A percentile compares a stretch with the other conserved stretches of the same genome.
These are phyloP conservation scores for Pleurotus cornucopiae DNA, from an alignment of 768 basidiomycete species.

Conservation along the genomic window DNA sequence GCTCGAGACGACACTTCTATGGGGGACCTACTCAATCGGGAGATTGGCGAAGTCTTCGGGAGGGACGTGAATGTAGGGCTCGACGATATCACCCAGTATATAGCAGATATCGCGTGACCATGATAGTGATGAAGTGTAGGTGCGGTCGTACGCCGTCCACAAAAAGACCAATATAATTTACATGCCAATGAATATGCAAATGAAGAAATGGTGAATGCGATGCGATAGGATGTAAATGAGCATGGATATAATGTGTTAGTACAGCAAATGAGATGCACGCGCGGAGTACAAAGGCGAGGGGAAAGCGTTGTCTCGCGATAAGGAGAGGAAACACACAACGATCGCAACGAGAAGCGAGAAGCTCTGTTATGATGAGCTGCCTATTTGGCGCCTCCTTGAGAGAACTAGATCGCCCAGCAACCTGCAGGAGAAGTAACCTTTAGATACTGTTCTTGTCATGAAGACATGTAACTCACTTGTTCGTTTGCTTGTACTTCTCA, in stretches of 20 bases:
- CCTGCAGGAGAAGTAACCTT: conserved; percentile 28
- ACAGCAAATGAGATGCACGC: neutral
- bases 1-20: conserved; percentile 60
- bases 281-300: too few relatives aligned
- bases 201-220: neutral
- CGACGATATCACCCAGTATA: too few relatives aligned
- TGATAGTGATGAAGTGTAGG: too few relatives aligned
- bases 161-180: conserved; percentile 6
- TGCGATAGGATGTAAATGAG: neutral
- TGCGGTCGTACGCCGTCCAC: neutral
- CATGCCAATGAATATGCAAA: neutral
- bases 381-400: conserved; percentile 45
- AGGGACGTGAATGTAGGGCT: conserved; percentile 27
- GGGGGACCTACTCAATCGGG: conserved; percentile 60
- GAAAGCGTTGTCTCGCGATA: too few relatives aligned
- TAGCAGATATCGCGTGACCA: too few relatives aligned
- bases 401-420: conserved; percentile 63
- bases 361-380: conserved; percentile 4
- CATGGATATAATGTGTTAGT: neutral
- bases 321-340: too few relatives aligned
- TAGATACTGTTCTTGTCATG: neutral
- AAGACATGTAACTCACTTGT: conserved; percentile 42
- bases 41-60: conserved; percentile 43
- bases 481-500: conserved; percentile 60
- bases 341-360: too few relatives aligned